phyloP scores from a whole-genome alignment of 1,139 yeast species.

The Debaryomyces singareniensis region DNA sequence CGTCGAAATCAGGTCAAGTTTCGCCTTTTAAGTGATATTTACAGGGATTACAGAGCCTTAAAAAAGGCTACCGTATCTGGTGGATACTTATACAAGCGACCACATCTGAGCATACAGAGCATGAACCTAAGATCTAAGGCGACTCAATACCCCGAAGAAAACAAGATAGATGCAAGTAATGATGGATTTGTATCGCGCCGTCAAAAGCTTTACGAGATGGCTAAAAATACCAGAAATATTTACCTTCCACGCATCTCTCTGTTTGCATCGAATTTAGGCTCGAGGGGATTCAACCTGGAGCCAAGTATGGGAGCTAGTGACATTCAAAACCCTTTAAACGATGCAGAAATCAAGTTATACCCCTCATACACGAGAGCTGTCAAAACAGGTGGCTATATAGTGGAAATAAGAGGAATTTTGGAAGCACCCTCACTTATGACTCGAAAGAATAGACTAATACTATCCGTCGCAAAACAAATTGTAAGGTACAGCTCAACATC shows the following conservation, averaged over 20 bases:
- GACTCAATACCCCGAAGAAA: no score
- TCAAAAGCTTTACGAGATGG: conserved; percentile 39
- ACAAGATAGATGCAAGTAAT: no score
- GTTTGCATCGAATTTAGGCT: conserved; percentile 42
- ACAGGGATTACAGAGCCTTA: conserved; percentile 20
- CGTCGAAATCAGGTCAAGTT: conserved; percentile 10
- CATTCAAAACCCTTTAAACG: conserved; percentile 26
- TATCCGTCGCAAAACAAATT: conserved; percentile 66
- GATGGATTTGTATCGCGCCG: conserved; percentile 19
- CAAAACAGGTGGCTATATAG: conserved; percentile 32
- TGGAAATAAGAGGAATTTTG: conserved; percentile 71
- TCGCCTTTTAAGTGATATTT: conserved; percentile 14
- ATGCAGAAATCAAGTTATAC: conserved; percentile 39
- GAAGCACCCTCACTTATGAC: conserved; percentile 65
- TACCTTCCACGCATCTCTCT: conserved; percentile 51
- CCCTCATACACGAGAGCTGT: conserved; percentile 57
- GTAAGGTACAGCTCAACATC: conserved; percentile 36
- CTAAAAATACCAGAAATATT: conserved; percentile 50
- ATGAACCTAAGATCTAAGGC: no score
- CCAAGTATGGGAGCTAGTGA: conserved; percentile 23
- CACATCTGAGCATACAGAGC: no score
- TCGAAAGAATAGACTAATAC: conserved; percentile 61
- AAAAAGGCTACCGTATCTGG: conserved; percentile 11
- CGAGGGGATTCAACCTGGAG: conserved; percentile 19
- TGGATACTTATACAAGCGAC: no score